Evolutionary conservation across 2,329 filamentous ascomycete genomes (phyloP).

Genomic region (Venturia asperata): DNA sequence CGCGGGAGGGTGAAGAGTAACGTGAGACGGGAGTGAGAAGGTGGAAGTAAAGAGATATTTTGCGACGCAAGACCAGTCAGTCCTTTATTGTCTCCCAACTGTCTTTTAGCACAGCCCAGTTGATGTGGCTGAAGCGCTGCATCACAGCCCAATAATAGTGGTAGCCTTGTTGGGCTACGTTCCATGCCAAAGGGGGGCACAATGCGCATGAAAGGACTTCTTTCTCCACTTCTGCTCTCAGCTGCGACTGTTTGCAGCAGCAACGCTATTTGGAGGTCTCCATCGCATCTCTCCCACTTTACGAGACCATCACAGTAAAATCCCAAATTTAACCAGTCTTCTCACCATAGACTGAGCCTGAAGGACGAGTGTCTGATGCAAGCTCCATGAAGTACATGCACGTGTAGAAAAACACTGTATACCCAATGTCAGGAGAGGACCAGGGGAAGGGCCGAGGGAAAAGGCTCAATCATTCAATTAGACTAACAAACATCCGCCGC

Average conservation of each 20-base stretch:
- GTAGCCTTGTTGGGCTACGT: background rate
- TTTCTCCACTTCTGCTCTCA: background rate
- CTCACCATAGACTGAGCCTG: no score
- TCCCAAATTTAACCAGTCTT: no score
- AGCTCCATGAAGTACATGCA: background rate
- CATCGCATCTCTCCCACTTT: background rate
- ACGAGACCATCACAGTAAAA: background rate
- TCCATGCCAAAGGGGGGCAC: no score
- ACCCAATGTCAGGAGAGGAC: background rate
- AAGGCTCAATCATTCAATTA: slow-evolving; percentile 10
- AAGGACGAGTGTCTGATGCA: background rate
- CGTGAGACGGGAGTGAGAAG: background rate
- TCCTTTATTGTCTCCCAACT: background rate
- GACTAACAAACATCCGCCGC: slow-evolving; percentile 5
- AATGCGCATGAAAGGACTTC: no score
- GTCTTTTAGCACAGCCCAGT: slow-evolving; percentile 2
- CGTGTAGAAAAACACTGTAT: no score
- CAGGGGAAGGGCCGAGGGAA: background rate
- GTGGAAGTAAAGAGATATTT: background rate
- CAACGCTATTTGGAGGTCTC: background rate
- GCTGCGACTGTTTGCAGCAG: background rate
- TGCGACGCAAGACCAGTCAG: background rate
- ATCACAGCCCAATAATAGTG: background rate
- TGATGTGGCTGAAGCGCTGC: background rate
- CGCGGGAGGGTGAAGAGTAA: background rate